Percentiles rank a stretch among this genome's conserved stretches.
These are phyloP conservation scores for Xerocomellus chrysenteron DNA, from an alignment of 768 basidiomycete species.

Conservation along the genomic window DNA sequence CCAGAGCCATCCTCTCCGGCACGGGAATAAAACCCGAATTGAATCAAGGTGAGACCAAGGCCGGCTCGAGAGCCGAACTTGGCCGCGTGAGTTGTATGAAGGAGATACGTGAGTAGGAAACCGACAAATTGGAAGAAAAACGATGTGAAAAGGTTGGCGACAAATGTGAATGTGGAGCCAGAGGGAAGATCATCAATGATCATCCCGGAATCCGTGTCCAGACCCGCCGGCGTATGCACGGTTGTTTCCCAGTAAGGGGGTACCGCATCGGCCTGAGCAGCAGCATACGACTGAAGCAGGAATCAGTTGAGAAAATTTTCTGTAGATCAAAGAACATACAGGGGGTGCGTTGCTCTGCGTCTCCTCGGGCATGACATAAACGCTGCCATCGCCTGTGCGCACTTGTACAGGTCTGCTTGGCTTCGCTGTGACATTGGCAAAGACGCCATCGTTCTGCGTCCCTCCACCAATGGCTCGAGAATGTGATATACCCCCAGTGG, in stretches of 20 bases:
- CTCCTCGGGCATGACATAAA: conserved; percentile 74
- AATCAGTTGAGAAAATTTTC: background rate
- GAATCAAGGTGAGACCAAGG: conserved; percentile 92
- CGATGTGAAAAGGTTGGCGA: conserved; percentile 78
- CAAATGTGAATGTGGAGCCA: conserved; percentile 72
- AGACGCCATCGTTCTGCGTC: conserved; percentile 89
- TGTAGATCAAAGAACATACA: conserved; percentile 45
- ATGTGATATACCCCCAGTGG: conserved; percentile 34
- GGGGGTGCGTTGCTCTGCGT: conserved; percentile 82
- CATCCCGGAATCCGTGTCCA: conserved; percentile 58
- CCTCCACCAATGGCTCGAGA: conserved; percentile 57
- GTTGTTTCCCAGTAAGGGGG: conserved; percentile 98
- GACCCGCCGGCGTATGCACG: conserved; percentile 70
- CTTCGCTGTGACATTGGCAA: conserved; percentile 91
- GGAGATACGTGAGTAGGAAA: conserved; percentile 88
- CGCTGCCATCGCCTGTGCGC: conserved; percentile 52
- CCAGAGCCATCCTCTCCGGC: conserved; percentile 32
- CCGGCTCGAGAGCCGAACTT: conserved; percentile 94
- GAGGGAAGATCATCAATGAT: conserved; percentile 91
- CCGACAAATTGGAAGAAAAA: conserved; percentile 98
- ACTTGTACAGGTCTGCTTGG: conserved; percentile 52
- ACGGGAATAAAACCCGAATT: conserved; percentile 81
- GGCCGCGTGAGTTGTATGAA: conserved; percentile 89
- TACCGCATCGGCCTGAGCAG: conserved; percentile 85
- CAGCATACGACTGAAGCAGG: conserved; percentile 67